Percentiles rank a stretch among this genome's conserved stretches.
Evolutionary conservation across 2,329 filamentous ascomycete genomes (phyloP).

Genomic region (Cladosporium austrohemisphaericum): DNA sequence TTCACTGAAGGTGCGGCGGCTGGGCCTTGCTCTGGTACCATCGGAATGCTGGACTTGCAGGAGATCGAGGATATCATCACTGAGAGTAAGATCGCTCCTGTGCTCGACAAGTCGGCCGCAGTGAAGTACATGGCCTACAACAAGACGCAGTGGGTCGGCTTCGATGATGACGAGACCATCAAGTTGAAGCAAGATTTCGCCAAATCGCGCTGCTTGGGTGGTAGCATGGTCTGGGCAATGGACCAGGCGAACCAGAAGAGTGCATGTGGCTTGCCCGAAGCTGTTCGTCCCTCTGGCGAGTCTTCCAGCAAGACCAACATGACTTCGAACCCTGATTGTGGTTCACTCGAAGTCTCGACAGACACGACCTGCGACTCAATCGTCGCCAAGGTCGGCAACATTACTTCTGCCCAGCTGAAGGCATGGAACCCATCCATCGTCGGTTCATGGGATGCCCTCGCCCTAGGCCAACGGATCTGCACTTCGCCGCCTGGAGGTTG

Average conservation of each 20-base stretch:
- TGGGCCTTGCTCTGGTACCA: slow-evolving; percentile 28
- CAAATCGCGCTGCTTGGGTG: slow-evolving; percentile 28
- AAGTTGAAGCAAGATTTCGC: slow-evolving; percentile 34
- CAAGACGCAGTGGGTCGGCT: slow-evolving; percentile 37
- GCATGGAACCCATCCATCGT: slow-evolving; percentile 16
- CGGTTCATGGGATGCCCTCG: slow-evolving; percentile 12
- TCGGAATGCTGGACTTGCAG: slow-evolving; percentile 20
- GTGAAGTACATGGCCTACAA: slow-evolving; percentile 34
- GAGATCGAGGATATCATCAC: slow-evolving; percentile 27
- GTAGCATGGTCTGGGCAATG: slow-evolving; percentile 28
- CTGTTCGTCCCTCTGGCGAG: neutral
- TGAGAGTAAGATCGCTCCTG: slow-evolving; percentile 3
- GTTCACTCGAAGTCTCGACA: neutral
- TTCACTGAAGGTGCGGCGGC: slow-evolving; percentile 19
- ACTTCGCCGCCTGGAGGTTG: slow-evolving; percentile 7
- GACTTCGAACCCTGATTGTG: neutral
- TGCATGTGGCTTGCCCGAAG: neutral
- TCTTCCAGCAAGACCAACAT: neutral
- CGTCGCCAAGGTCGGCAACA: neutral
- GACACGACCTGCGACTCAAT: neutral
- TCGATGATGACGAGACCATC: slow-evolving; percentile 37
- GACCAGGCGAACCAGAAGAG: slow-evolving; percentile 16
- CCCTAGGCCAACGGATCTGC: slow-evolving; percentile 13
- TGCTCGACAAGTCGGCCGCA: slow-evolving; percentile 18
- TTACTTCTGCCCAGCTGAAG: slow-evolving; percentile 10